Evolutionary conservation across 2,329 filamentous ascomycete species (phyloP).

Genomic region (Colletotrichum cordylinicola): DNA sequence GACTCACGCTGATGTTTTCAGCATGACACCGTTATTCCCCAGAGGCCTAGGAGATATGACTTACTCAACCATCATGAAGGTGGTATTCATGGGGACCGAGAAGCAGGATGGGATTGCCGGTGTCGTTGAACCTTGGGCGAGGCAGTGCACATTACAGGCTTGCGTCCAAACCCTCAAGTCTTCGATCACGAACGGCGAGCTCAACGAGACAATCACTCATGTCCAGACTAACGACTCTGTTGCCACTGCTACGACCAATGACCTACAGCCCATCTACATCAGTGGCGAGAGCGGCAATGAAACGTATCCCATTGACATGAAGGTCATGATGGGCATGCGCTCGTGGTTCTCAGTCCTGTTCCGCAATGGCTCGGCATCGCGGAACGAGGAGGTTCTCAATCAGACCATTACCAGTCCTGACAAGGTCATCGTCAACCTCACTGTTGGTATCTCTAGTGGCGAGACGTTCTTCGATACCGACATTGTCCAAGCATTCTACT

Average conservation of each 20-base stretch:
- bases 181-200: conserved; percentile 29
- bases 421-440: conserved; percentile 35
- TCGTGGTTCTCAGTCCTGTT: conserved; percentile 36
- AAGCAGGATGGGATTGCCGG: conserved; percentile 26
- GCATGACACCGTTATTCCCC: conserved; percentile 36
- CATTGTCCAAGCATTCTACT: conserved; percentile 43
- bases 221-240: conserved; percentile 30
- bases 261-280: conserved; percentile 25
- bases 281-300: conserved; percentile 6
- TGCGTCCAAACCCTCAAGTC: conserved; percentile 34
- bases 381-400: conserved; percentile 29
- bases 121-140: conserved; percentile 32
- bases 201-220: conserved; percentile 28
- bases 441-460: conserved; percentile 36
- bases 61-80: conserved; percentile 35
- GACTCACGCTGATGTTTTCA: conserved; percentile 32
- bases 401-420: conserved; percentile 28
- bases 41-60: conserved; percentile 28
- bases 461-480: conserved; percentile 39
- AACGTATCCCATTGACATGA: conserved; percentile 29
- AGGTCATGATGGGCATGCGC: conserved; percentile 34
- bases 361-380: conserved; percentile 31
- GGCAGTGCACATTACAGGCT: conserved; percentile 32
- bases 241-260: conserved; percentile 14
- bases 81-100: conserved; percentile 40